Base-by-base conservation (phyloP, 2,329 filamentous ascomycete species). In the Canariomyces notabilis region DNA sequence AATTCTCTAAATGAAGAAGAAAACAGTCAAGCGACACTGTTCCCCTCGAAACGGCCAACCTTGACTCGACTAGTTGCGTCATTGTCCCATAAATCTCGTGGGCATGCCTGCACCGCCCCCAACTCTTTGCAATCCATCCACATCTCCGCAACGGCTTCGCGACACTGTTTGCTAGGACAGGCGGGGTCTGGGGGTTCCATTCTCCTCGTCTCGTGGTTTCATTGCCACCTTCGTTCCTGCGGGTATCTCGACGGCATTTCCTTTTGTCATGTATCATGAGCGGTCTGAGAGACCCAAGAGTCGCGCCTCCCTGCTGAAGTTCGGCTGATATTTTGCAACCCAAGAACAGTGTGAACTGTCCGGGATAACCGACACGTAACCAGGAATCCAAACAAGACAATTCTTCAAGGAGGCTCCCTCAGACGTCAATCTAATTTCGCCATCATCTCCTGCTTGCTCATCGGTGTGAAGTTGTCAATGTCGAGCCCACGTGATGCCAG, bases 361-460 rank as follows among this genome's bases (percentile, higher is more conserved):
- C 44, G 48, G 47, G 43, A 51, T 37, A 45, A 46, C 45, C 44
- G 51, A 51, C 44, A 46, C 48, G 44, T 37, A 39, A 51, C 45
- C 44, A 42, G 42, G 42, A 52, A 48, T 48, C 46, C 49, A 50
- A 42, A 39, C 19, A 22, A 44, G 32, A 31, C 19, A 46, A 46
- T 44, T 49, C 38, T 41, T 50, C 38, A 40, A 48, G 15, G 8
- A 37, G 36, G 34, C 43, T 20, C 36, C 8, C 26, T 7, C 20
- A 22, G 31, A 36, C 42, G 49, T 90, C 85, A 98, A 72, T 98
- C 93, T 69, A 98, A 77, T 69, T 90, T 89, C 49, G 93, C 93
- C 74, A 95, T 88, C 93, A 98, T 97, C 67, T 96, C 89, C 62
- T 93, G 85, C 75, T 89, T 95, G 62, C 85, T 75, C 73, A 98